Percentiles rank a stretch among this genome's conserved stretches.
Evolutionary conservation across 2,329 filamentous ascomycete genomes (phyloP).

Genomic region (Cordyceps pruinosa): DNA sequence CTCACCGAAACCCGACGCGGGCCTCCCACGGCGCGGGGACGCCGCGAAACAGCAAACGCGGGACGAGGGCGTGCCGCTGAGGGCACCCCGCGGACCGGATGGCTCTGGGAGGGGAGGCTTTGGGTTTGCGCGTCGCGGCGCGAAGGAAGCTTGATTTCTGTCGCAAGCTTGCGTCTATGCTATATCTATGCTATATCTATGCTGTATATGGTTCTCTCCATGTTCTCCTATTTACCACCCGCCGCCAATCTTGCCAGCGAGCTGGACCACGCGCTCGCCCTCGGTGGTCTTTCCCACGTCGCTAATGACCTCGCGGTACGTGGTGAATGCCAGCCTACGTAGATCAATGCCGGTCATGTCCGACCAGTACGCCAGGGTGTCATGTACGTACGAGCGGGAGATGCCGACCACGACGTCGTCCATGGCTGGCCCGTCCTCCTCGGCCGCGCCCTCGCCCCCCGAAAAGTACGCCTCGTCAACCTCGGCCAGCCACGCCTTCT

Average conservation of each 20-base stretch:
- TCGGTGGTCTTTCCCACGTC: constrained; percentile 80
- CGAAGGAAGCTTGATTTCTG: constrained; percentile 36
- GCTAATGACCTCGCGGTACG: constrained; percentile 86
- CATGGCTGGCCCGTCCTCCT: constrained; percentile 20
- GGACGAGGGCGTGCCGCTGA: constrained; percentile 62
- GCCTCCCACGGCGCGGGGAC: constrained; percentile 34
- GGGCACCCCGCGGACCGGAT: constrained; percentile 73
- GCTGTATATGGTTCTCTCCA: constrained; percentile 17
- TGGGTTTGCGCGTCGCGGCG: constrained; percentile 63
- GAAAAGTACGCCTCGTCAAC: constrained; percentile 92
- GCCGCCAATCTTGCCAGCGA: constrained; percentile 85
- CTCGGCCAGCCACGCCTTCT: constrained; percentile 75
- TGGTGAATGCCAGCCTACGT: constrained; percentile 73
- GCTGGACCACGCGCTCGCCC: constrained; percentile 75
- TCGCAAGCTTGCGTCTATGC: constrained; percentile 9
- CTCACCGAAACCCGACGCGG: constrained; percentile 54
- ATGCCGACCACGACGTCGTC: constrained; percentile 54
- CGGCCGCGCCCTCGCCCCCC: constrained; percentile 52
- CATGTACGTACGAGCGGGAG: constrained; percentile 57
- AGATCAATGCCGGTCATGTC: constrained; percentile 61
- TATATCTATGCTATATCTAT: constrained; percentile 22
- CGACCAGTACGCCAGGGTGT: constrained; percentile 71
- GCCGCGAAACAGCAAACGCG: constrained; percentile 48
- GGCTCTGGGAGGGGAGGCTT: constrained; percentile 69
- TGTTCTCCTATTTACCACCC: constrained; percentile 54